Conservation (phyloP, 306 rosid genomes). For the Ziziphus jujuba region DNA sequence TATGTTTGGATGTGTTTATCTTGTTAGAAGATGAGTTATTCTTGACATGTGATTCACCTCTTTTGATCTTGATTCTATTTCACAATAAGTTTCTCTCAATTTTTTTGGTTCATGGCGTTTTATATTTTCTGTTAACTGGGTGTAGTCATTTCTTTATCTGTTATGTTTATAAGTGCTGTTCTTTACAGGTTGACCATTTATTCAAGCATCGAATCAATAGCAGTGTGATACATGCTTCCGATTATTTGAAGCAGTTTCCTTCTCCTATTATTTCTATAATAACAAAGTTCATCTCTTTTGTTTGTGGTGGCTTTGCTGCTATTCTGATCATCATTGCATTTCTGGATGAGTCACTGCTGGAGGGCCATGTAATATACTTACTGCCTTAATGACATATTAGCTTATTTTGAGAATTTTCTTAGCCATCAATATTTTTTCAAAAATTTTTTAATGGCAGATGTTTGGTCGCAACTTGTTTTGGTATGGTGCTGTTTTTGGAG, state of each 20-base stretch:
- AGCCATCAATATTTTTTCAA: constrained; percentile 1
- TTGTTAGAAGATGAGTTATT: no score
- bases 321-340: constrained; percentile 83
- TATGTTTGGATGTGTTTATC: no score
- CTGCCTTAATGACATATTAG: constrained; percentile 4
- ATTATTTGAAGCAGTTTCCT: constrained; percentile 88
- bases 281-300: constrained; percentile 86
- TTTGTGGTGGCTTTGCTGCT: constrained; percentile 95
- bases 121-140: background rate
- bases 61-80: no score
- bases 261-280: constrained; percentile 78
- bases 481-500: constrained; percentile 95
- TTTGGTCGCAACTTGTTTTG: constrained; percentile 92
- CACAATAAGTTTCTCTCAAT: background rate
- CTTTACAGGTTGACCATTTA: constrained; percentile 81
- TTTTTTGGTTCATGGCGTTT: background rate
- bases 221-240: constrained; percentile 80
- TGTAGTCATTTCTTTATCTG: constrained; percentile 15
- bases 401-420: background rate
- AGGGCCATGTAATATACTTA: constrained; percentile 77
- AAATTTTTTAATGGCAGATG: constrained; percentile 44
- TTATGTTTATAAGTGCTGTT: constrained; percentile 11
- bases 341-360: constrained; percentile 89
- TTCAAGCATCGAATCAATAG: constrained; percentile 87
- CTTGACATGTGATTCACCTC: no score